Evolutionary conservation across 331 rosid genomes (phyloP), one percentile per base, ranked within the genome.

Genomic region (Ulmus americana): DNA sequence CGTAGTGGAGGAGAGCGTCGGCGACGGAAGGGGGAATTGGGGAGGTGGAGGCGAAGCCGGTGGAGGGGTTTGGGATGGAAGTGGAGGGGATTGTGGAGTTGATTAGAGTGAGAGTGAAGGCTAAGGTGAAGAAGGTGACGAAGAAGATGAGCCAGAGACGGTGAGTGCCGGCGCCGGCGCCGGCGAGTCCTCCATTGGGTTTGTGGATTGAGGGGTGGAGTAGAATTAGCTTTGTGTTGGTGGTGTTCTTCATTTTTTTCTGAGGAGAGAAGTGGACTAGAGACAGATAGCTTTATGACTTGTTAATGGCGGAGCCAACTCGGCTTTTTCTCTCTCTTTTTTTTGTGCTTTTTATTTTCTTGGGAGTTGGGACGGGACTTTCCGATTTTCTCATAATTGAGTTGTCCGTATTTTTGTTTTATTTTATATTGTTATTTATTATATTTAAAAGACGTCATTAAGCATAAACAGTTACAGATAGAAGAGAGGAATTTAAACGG

Each of bases 1-100:
- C 69, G 60, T 90, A 90, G 75, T 87, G 95, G 13, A 90, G 83
- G 60, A 90, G 94, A 4, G 97, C 88, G n/a, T 84, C 76, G 67
- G 84, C 13, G 41, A 87, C 51, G 16, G 87, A 65, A 11, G 79
- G 60, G 0, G 90, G 88, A 18, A 87, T 82, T 2, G 88, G 77
- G 13, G 81, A 10, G 14, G 59, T 0, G n/a, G 82, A 39, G 43
- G 49, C 1, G 0, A 50, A 16, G 3, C 5, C 39, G 38, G 58
- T 10, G 55, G 6, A 22, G 43, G n/a, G 28, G 45, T 7, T 51
- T 35, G 15, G 1, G 57, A 52, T n/a, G 61, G 65, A 0, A 65
- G 79, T 5, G 65, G 80, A 4, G 66, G 82, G 75, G 75, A 62
- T 42, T 68, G 80, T 60, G 62, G 90, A 74, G 70, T 72, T 80